Evolutionary conservation across 805 yeast genomes (phyloP).

Genomic region (Kuraishia borneana): DNA sequence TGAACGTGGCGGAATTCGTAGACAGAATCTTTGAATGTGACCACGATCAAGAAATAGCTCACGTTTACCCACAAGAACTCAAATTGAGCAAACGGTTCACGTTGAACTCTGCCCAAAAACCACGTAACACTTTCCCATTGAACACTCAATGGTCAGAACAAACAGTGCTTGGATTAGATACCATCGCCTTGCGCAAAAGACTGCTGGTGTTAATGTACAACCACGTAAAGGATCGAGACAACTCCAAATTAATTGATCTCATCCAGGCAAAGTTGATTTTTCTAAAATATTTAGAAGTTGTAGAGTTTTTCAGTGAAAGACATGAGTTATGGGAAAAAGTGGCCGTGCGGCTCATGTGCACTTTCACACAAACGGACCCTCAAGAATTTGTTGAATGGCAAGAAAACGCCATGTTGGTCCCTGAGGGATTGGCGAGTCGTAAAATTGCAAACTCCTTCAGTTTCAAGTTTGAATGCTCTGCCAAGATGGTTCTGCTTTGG

Average conservation of each 20-base stretch:
- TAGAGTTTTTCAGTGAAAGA: constrained; percentile 3
- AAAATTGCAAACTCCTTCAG: constrained; percentile 1
- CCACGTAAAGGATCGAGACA: background rate
- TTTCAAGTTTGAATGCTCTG: background rate
- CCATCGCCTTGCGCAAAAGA: background rate
- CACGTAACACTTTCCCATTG: background rate
- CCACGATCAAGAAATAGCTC: background rate
- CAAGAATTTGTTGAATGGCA: background rate
- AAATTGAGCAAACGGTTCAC: background rate
- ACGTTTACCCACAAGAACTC: constrained; percentile 1
- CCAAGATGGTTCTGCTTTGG: background rate
- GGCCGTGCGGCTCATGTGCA: background rate
- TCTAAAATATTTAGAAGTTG: constrained; percentile 1
- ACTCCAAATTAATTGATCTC: background rate
- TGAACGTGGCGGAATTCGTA: background rate
- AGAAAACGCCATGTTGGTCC: background rate
- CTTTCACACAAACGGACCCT: background rate
- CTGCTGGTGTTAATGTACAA: background rate
- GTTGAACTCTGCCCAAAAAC: background rate
- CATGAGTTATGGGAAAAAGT: background rate
- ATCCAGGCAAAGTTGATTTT: background rate
- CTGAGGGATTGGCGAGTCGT: background rate
- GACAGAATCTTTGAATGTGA: background rate
- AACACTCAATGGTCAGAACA: background rate
- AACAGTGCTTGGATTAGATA: background rate